Evolutionary conservation across 2,329 filamentous ascomycete genomes (phyloP), one percentile per base, ranked within the genome.

Genomic region (Lachnellula subtilissima): DNA sequence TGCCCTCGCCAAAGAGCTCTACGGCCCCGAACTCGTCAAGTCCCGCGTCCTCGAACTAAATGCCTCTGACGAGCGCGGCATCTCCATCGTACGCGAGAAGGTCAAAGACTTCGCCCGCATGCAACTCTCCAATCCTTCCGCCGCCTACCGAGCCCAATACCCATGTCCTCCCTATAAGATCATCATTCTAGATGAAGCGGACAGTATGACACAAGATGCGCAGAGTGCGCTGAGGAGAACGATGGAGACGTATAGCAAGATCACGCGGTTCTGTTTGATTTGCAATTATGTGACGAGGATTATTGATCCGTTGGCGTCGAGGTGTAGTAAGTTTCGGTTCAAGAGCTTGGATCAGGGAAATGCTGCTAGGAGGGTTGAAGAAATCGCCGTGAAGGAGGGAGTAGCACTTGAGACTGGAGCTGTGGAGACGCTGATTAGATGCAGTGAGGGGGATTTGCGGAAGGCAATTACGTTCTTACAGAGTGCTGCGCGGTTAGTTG

Each of bases 251-350:
- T 97, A 97, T 74, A 89, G 84, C 72, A 92, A 91, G 68, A 97
- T 97, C 74, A 99, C 94, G 2, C 83, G 94, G 14, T 99, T 99
- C 73, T 97, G 94, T 70, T 79, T 99, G 43, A 93, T 97, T 56
- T 99, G 95, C 76, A 99, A 99, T 75, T 99, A 99, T 68, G 94
- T 99, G 47, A 97, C 94, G 3, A 81, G 94, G 57, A 99, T 99
- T 70, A 99, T 99, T 67, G 94, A 99, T 70, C 95, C 94, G 6
- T 76, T 99, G 22, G 94, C 94, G 1, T 91, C 86, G 71, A 83
- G 94, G 65, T 99, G 94, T 76, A 91, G 86, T 73, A 99, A 99
- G 74, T 99, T 99, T 71, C 82, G 94, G 35, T 99, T 99, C 82
- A 99, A 99, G 83, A 90, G 89, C 61, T 76, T 99, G 61, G 93